A percentile compares a stretch with the other conserved stretches of the same genome.
Conservation (phyloP, 2,329 filamentous ascomycete genomes). For the Trichoderma citrinoviride region DNA sequence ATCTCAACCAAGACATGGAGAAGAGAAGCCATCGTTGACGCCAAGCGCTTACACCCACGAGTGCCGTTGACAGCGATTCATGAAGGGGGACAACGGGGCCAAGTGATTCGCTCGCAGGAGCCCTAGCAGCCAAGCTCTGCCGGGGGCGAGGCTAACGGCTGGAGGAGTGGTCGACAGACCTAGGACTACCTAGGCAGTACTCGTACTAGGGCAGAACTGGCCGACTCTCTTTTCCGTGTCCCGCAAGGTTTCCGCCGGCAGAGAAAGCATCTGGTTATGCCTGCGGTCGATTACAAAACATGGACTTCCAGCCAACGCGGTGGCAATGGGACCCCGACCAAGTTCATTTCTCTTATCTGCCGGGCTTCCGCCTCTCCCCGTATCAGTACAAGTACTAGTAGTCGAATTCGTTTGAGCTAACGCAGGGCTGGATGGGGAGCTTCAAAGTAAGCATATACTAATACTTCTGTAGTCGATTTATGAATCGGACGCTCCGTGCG, state of each 20-base stretch:
- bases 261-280: background rate
- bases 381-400: background rate
- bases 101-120: background rate
- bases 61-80: background rate
- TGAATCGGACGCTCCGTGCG: slow-evolving; percentile 11
- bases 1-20: background rate
- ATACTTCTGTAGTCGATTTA: background rate
- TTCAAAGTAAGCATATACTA: slow-evolving; percentile 15
- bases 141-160: background rate
- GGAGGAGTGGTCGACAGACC: background rate
- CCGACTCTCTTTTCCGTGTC: background rate
- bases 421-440: background rate
- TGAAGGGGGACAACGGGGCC: background rate
- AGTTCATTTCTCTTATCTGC: background rate
- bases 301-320: background rate
- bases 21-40: background rate
- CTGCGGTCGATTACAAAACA: background rate
- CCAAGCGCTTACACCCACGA: background rate
- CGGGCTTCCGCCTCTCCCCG: background rate
- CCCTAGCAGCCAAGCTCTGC: background rate
- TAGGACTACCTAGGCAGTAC: too few relatives aligned
- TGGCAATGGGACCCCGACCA: background rate
- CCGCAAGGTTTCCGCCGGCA: background rate
- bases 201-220: background rate
- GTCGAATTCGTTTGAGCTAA: background rate